Evolutionary conservation across 139 green algal species (phyloP).

Genomic region (Tetraselmis chui): DNA sequence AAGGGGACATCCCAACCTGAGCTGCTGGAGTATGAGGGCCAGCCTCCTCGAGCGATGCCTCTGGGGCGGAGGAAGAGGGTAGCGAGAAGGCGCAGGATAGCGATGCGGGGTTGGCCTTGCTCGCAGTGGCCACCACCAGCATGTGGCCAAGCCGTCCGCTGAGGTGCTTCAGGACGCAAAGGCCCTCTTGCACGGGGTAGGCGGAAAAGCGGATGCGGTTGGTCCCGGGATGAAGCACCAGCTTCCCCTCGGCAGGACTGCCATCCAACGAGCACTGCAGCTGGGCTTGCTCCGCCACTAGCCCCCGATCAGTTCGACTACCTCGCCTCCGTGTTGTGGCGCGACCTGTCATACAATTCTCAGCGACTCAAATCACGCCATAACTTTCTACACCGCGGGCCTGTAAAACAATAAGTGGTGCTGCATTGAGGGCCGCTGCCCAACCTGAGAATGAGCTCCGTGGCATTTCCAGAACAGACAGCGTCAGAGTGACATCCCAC

Average conservation of each 20-base stretch:
- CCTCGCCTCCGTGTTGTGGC: too few species aligned
- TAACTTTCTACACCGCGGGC: too few species aligned
- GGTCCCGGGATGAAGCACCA: slow-evolving; percentile 28
- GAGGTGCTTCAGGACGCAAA: slow-evolving; percentile 40
- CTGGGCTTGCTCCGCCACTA: not conserved
- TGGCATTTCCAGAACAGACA: not conserved
- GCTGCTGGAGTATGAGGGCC: too few species aligned
- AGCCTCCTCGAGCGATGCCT: too few species aligned
- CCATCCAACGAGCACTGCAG: not conserved
- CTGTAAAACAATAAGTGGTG: too few species aligned
- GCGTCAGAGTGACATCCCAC: not conserved
- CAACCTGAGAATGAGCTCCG: too few species aligned
- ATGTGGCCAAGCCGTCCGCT: slow-evolving; percentile 15
- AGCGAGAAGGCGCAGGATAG: too few species aligned
- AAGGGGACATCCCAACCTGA: too few species aligned
- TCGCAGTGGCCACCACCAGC: slow-evolving; percentile 4
- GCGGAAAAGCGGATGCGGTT: slow-evolving; percentile 36
- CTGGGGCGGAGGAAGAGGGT: too few species aligned
- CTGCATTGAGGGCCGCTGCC: too few species aligned
- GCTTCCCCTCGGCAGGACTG: not conserved
- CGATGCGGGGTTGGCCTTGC: not conserved
- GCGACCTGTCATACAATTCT: too few species aligned
- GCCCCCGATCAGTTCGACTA: not conserved
- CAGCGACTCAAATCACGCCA: too few species aligned
- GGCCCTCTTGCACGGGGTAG: slow-evolving; percentile 29